Conservation (phyloP, 2,329 filamentous ascomycete genomes). For the Cordyceps tenuipes region DNA sequence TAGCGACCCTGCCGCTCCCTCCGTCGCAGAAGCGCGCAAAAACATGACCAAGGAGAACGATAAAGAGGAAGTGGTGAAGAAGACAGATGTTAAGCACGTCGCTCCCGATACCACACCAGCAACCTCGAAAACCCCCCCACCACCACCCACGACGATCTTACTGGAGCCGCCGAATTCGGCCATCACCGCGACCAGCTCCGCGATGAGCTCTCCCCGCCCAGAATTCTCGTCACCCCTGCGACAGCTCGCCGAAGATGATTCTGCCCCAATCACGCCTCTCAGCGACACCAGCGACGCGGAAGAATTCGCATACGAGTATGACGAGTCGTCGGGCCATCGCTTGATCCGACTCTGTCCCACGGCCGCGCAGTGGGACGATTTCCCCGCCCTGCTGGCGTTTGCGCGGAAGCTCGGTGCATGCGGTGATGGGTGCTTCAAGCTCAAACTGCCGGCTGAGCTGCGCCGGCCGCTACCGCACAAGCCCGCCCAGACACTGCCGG, state of each 20-base stretch:
- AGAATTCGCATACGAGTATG: constrained; percentile 24
- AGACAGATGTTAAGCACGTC: neutral
- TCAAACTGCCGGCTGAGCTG: constrained; percentile 25
- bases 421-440: constrained; percentile 31
- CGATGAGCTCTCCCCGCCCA: neutral
- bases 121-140: neutral
- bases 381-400: constrained; percentile 26
- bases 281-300: constrained; percentile 11
- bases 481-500: constrained; percentile 20
- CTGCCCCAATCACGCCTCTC: neutral
- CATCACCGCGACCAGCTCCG: neutral
- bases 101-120: neutral
- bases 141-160: neutral
- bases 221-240: neutral
- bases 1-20: neutral
- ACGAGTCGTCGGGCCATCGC: constrained; percentile 22
- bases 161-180: neutral
- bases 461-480: constrained; percentile 26
- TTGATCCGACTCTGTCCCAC: constrained; percentile 29
- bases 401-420: constrained; percentile 24
- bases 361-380: constrained; percentile 27
- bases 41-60: neutral
- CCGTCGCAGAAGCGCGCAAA: neutral
- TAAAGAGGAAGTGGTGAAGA: neutral
- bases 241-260: neutral